A percentile compares a stretch with the other conserved stretches of the same genome.
These are phyloP conservation scores for Trametes coccinea DNA, from an alignment of 768 basidiomycete species.

Conservation along the genomic window DNA sequence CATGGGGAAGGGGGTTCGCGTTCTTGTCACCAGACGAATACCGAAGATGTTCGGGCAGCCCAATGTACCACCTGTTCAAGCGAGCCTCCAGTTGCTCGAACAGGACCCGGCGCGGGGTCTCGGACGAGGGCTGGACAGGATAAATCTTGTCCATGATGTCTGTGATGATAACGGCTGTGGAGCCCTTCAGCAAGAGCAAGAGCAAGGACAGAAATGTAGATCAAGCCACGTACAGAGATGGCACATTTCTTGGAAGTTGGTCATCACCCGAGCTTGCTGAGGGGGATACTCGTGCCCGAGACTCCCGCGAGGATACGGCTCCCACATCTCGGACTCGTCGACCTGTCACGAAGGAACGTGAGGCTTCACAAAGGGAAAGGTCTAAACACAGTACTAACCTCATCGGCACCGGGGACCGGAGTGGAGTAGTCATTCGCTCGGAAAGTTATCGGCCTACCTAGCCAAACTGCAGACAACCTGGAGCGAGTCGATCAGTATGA, in stretches of 20 bases:
- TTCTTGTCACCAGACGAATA: constrained; percentile 59
- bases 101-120: constrained; percentile 47
- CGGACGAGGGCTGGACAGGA: constrained; percentile 57
- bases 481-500: neutral
- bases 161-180: constrained; percentile 63
- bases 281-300: constrained; percentile 43
- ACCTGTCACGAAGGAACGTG: constrained; percentile 38
- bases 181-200: neutral
- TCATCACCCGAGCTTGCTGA: constrained; percentile 49
- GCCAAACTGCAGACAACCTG: constrained; percentile 73
- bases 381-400: constrained; percentile 37
- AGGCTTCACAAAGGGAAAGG: neutral
- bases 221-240: constrained; percentile 51
- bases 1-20: constrained; percentile 58
- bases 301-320: constrained; percentile 43
- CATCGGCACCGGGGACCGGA: constrained; percentile 49
- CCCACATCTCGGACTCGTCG: constrained; percentile 59
- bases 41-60: constrained; percentile 62
- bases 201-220: neutral
- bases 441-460: constrained; percentile 48
- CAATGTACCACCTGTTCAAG: constrained; percentile 74
- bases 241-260: constrained; percentile 55
- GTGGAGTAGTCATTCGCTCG: constrained; percentile 25
- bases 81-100: constrained; percentile 60
- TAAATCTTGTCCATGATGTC: constrained; percentile 69